Conservation (phyloP, 2,329 filamentous ascomycete genomes). For the Capronia epimyces region DNA sequence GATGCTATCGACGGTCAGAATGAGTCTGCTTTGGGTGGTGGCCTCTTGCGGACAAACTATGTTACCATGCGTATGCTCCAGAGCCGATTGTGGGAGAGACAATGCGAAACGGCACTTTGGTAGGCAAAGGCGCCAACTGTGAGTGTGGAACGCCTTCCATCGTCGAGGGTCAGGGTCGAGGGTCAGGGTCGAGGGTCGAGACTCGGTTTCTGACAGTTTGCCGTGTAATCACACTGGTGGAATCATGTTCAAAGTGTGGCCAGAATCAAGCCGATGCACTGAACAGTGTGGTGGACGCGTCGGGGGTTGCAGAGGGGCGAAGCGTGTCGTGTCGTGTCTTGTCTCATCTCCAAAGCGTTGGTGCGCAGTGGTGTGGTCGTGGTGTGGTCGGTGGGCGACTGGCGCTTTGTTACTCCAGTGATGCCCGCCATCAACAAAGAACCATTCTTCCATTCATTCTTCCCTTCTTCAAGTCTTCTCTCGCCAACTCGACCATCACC, state of each 20-base stretch:
- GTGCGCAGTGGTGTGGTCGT: too few relatives aligned
- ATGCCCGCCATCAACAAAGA: not conserved
- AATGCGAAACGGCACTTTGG: constrained; percentile 75
- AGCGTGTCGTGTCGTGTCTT: not conserved
- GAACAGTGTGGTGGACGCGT: not conserved
- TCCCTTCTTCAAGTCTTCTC: too few relatives aligned
- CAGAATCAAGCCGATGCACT: not conserved
- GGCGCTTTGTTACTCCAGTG: constrained; percentile 1
- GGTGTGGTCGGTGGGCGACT: too few relatives aligned
- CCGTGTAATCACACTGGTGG: not conserved
- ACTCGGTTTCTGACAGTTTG: not conserved
- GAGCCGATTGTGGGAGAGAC: constrained; percentile 94
- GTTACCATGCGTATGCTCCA: constrained; percentile 92
- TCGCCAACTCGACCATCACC: not conserved
- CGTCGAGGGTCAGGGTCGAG: too few relatives aligned
- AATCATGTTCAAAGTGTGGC: not conserved
- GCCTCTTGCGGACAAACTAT: constrained; percentile 31
- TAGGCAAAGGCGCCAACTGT: constrained; percentile 80
- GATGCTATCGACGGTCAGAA: constrained; percentile 54
- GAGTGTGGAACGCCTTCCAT: constrained; percentile 52
- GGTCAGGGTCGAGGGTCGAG: not conserved
- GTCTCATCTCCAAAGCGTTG: too few relatives aligned
- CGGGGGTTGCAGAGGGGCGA: not conserved
- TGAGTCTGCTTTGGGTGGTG: constrained; percentile 27
- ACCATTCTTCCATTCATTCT: not conserved